phyloP scores from a whole-genome alignment of 2,329 filamentous ascomycete species.

The Alternaria brassicicola region DNA sequence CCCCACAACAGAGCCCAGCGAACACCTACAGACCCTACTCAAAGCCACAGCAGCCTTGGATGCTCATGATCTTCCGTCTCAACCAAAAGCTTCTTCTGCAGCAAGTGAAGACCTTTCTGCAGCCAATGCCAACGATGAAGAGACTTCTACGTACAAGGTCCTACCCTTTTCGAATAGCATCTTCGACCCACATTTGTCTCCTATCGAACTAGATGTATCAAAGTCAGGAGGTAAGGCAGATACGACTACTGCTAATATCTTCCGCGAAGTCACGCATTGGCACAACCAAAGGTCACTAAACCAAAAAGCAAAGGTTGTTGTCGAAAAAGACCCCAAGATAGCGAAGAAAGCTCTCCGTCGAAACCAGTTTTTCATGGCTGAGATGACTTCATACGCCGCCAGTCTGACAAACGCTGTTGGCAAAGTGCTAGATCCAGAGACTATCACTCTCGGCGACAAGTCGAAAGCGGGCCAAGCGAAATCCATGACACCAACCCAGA shows the following conservation, averaged over 20 bases:
- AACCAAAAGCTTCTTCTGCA: conserved; percentile 8
- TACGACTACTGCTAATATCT: conserved; percentile 50
- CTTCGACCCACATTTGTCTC: conserved; percentile 56
- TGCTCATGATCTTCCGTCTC: conserved; percentile 20
- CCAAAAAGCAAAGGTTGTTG: conserved; percentile 40
- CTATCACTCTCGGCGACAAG: conserved; percentile 39
- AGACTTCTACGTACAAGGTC: conserved; percentile 39
- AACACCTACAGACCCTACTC: conserved; percentile 24
- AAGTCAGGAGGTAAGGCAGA: conserved; percentile 31
- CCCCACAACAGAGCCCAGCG: conserved; percentile 21
- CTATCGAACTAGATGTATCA: conserved; percentile 50
- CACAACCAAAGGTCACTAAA: conserved; percentile 64
- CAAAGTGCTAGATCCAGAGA: conserved; percentile 22
- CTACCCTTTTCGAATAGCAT: conserved; percentile 56
- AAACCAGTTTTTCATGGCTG: conserved; percentile 25
- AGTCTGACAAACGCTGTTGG: conserved; percentile 25
- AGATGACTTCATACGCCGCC: conserved; percentile 23
- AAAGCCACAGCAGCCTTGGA: conserved; percentile 30
- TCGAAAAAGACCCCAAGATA: conserved; percentile 43
- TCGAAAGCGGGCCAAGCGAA: conserved; percentile 18
- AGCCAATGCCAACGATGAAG: conserved; percentile 12
- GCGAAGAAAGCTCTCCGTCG: conserved; percentile 29
- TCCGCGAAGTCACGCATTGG: conserved; percentile 64
- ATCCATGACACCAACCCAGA: conserved; percentile 14
- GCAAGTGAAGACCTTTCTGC: background rate